Conservation (phyloP, 345 rosid species). For the Brassica juncea region DNA sequence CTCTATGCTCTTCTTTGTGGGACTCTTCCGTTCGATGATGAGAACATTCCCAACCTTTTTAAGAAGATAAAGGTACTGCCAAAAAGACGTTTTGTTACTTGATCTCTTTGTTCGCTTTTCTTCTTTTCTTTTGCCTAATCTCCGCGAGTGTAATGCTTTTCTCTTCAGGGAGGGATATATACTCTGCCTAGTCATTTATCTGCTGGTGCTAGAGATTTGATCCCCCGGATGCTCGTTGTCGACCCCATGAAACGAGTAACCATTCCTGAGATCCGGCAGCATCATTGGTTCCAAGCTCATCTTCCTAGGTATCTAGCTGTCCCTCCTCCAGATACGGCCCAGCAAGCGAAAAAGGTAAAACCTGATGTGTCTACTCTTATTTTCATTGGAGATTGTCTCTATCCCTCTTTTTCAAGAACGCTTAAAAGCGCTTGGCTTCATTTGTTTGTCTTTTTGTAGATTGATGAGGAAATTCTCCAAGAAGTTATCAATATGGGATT, state of each 20-base stretch:
- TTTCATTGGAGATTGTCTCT: slow-evolving; percentile 9
- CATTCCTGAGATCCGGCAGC: slow-evolving; percentile 87
- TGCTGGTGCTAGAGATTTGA: slow-evolving; percentile 82
- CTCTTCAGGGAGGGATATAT: slow-evolving; percentile 74
- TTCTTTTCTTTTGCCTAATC: background rate
- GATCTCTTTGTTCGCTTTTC: background rate
- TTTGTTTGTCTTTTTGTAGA: slow-evolving; percentile 48
- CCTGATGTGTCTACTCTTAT: background rate
- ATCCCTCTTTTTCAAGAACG: background rate
- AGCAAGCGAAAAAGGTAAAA: slow-evolving; percentile 72
- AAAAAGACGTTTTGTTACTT: background rate
- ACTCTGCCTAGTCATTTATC: slow-evolving; percentile 94
- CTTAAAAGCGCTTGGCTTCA: slow-evolving; percentile 1
- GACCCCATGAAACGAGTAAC: slow-evolving; percentile 90
- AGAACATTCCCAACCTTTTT: slow-evolving; percentile 84
- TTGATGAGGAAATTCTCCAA: slow-evolving; percentile 83
- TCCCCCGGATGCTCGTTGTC: slow-evolving; percentile 89
- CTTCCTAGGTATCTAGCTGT: slow-evolving; percentile 88
- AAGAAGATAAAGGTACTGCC: slow-evolving; percentile 81
- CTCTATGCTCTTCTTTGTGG: slow-evolving; percentile 96
- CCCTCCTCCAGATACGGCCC: slow-evolving; percentile 74
- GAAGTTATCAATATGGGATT: slow-evolving; percentile 76
- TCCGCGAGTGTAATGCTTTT: background rate
- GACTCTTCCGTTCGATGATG: slow-evolving; percentile 94
- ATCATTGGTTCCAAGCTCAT: slow-evolving; percentile 82